Base-by-base conservation (phyloP, 192 early-diverging fungal genomes). In the Podila minutissima region DNA sequence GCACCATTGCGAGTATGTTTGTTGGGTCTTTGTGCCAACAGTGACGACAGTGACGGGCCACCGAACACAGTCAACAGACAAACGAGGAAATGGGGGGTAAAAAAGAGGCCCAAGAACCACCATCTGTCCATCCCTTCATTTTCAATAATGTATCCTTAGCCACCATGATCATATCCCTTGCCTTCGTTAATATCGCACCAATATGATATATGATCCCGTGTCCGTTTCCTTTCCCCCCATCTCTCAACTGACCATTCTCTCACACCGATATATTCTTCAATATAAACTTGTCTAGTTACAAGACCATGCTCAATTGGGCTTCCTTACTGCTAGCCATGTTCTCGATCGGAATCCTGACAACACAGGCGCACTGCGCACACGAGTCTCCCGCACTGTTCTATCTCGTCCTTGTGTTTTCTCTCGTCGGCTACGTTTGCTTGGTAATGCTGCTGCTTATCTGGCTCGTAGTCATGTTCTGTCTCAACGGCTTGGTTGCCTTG, bases 301-400 rank as follows among this genome's bases (percentile, higher is more conserved):
- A 69, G 48, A 81, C 77, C 10, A 65, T 81, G 77, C 64, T 73
- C 62, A 81, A 81, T 48, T 81, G 71, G 77, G 77, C 71, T 4
- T 81, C 77, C 2, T 41, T 81, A 7, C 15, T 81, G 31, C 57
- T 81, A n/a, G 22, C 72, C 13, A n/a, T 81, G 5, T 26, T 73
- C 26, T 81, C 77, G 13, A 59, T 81, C 59, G 38, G 61, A 37
- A 48, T 81, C 10, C 46, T 81, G 35, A 73, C 71, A 10, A 81
- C 77, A 11, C 77, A 81, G 58, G 58, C 77, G 2, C 50, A 55
- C 41, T 81, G 77, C 19, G 71, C 61, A 4, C 28, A 72, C 4
- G 53, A 59, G 9, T 28, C 75, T 1, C 75, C 75, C 3, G 75
- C 64, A 28, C 61, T 79, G 32, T 79, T 79, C 67, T 79, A 79